Conservation (phyloP, 164 flowering plant genomes). For the Chimonanthus salicifolius region DNA sequence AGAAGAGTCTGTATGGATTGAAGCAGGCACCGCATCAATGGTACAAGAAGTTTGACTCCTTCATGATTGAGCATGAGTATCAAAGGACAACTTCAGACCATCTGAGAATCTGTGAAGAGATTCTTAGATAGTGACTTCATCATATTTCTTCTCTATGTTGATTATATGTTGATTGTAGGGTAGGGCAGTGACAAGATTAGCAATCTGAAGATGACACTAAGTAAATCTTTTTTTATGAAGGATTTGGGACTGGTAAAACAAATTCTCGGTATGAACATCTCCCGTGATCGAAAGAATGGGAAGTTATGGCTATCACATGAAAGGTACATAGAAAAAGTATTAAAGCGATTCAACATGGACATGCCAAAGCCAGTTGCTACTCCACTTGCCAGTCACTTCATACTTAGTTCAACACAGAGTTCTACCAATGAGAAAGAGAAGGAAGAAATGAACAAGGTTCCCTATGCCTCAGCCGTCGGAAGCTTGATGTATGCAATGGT, state of each 20-base stretch:
- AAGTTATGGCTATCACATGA: slow-evolving; percentile 5
- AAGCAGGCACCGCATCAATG: no score
- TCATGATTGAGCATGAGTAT: no score
- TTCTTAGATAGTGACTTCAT: neutral
- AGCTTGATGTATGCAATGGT: neutral
- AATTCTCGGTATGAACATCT: slow-evolving; percentile 3
- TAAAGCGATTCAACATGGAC: slow-evolving; percentile 2
- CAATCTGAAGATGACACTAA: neutral
- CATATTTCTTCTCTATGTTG: neutral
- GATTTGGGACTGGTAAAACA: slow-evolving; percentile 2
- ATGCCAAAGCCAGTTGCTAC: neutral
- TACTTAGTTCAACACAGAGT: neutral
- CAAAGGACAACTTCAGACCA: no score
- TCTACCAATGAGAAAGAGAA: neutral
- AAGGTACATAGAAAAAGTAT: neutral
- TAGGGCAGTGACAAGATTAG: neutral
- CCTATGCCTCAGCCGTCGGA: neutral
- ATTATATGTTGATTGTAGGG: slow-evolving; percentile 5
- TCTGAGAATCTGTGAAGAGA: no score
- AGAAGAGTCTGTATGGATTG: no score
- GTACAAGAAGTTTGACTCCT: no score
- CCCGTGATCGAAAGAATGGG: neutral
- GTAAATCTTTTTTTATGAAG: slow-evolving; percentile 3
- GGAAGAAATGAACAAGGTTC: neutral
- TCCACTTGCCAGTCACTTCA: neutral